These are phyloP conservation scores for Kodamaea derodonti DNA, from an alignment of 1,139 yeast species.

Conservation along the genomic window DNA sequence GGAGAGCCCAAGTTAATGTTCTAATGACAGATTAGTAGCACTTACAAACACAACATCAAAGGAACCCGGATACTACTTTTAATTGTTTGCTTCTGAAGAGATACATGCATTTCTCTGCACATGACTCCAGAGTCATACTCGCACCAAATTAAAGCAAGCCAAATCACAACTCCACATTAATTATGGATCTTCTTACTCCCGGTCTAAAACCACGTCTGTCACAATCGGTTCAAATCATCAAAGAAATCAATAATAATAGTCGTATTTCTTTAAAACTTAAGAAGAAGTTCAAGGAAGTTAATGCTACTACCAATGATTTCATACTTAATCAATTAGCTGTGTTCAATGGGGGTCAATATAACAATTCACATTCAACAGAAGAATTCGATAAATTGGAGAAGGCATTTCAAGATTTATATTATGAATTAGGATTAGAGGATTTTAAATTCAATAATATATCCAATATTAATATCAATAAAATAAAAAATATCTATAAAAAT, in stretches of 20 bases:
- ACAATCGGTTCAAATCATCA: slow-evolving; percentile 10
- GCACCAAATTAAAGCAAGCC: background rate
- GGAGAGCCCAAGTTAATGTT: no score
- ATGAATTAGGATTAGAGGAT: slow-evolving; percentile 21
- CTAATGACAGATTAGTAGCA: no score
- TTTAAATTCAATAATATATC: slow-evolving; percentile 18
- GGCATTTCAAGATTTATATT: slow-evolving; percentile 23
- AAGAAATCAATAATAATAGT: slow-evolving; percentile 14
- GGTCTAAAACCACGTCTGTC: slow-evolving; percentile 12
- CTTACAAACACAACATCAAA: no score
- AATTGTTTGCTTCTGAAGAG: no score
- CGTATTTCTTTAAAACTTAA: slow-evolving; percentile 12
- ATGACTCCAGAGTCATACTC: background rate
- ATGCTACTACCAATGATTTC: slow-evolving; percentile 10
- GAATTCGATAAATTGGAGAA: slow-evolving; percentile 17
- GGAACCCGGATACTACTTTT: no score
- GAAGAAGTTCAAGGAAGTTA: slow-evolving; percentile 11
- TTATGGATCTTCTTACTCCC: slow-evolving; percentile 15
- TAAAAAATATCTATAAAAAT: slow-evolving; percentile 7
- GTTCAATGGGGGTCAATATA: background rate
- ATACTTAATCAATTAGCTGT: slow-evolving; percentile 10
- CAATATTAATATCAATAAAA: slow-evolving; percentile 12
- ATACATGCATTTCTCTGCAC: no score
- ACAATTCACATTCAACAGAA: background rate
- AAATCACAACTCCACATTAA: background rate